Evolutionary conservation across 2,329 filamentous ascomycete genomes (phyloP).

Genomic region (Talaromyces sp.): DNA sequence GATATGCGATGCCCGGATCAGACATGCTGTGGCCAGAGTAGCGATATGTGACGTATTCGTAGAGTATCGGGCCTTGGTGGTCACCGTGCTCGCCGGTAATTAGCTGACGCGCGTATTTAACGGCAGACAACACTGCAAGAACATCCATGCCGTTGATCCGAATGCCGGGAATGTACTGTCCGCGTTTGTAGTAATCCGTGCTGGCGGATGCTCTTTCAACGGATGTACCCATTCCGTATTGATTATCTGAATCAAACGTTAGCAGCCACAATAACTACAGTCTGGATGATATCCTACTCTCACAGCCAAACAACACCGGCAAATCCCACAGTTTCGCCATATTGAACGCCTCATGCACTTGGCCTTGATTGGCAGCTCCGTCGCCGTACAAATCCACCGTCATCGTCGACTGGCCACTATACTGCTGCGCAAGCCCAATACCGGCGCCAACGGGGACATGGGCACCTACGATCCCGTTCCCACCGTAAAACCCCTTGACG

Average conservation of each 20-base stretch:
- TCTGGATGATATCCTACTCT: slow-evolving; percentile 57
- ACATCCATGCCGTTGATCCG: slow-evolving; percentile 99
- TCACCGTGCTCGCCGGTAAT: slow-evolving; percentile 63
- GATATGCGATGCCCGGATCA: slow-evolving; percentile 93
- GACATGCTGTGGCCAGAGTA: slow-evolving; percentile 98
- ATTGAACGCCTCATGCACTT: slow-evolving; percentile 98
- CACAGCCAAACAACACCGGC: slow-evolving; percentile 85
- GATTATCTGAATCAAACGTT: slow-evolving; percentile 66
- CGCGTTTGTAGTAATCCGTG: slow-evolving; percentile 98
- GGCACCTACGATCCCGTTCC: slow-evolving; percentile 93
- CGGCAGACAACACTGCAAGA: slow-evolving; percentile 86
- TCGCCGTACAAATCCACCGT: slow-evolving; percentile 86
- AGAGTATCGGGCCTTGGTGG: slow-evolving; percentile 69
- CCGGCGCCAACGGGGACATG: slow-evolving; percentile 92
- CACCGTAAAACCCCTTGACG: slow-evolving; percentile 87
- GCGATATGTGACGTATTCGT: slow-evolving; percentile 95
- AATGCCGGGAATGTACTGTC: slow-evolving; percentile 93
- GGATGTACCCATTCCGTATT: slow-evolving; percentile 96
- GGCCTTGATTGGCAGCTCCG: slow-evolving; percentile 92
- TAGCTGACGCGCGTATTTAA: slow-evolving; percentile 79
- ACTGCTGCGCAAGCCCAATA: slow-evolving; percentile 89
- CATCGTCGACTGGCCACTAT: slow-evolving; percentile 73
- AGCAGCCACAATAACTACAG: neutral
- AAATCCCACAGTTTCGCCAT: slow-evolving; percentile 98
- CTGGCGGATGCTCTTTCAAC: slow-evolving; percentile 82